Evolutionary conservation across 1,139 yeast genomes (phyloP).

Genomic region (Taphrina betulina): DNA sequence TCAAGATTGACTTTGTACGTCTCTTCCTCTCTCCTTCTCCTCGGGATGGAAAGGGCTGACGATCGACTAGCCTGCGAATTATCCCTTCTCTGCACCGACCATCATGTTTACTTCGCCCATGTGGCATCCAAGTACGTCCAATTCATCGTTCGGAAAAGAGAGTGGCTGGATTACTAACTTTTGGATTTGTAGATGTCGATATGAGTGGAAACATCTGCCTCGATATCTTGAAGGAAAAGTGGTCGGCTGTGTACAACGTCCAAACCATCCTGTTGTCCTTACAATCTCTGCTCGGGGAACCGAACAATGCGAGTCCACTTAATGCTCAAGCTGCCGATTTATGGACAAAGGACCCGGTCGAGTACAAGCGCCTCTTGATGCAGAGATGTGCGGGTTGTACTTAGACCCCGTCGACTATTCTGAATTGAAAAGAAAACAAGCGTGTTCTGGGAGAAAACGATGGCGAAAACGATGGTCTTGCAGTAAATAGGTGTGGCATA

Average conservation of each 20-base stretch:
- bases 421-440: too few relatives aligned
- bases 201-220: slow-evolving; percentile 42
- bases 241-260: slow-evolving; percentile 70
- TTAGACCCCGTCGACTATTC: too few relatives aligned
- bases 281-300: slow-evolving; percentile 59
- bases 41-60: not conserved
- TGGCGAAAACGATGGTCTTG: too few relatives aligned
- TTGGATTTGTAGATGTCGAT: slow-evolving; percentile 18
- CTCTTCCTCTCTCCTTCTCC: not conserved
- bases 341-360: slow-evolving; percentile 43
- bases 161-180: too few relatives aligned
- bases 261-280: slow-evolving; percentile 60
- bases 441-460: too few relatives aligned
- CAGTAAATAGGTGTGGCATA: too few relatives aligned
- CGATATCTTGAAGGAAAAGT: slow-evolving; percentile 55
- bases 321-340: slow-evolving; percentile 48
- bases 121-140: slow-evolving; percentile 60
- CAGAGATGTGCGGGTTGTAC: slow-evolving; percentile 51
- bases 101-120: slow-evolving; percentile 63
- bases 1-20: slow-evolving; percentile 22
- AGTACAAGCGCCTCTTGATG: slow-evolving; percentile 50
- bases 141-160: slow-evolving; percentile 64
- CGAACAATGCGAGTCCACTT: slow-evolving; percentile 55
- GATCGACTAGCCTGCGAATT: slow-evolving; percentile 58
- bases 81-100: slow-evolving; percentile 62